A percentile compares a stretch with the other conserved stretches of the same genome.
These are phyloP conservation scores for Fraxinus albicans DNA, from an alignment of 305 asterid genomes.

Conservation along the genomic window DNA sequence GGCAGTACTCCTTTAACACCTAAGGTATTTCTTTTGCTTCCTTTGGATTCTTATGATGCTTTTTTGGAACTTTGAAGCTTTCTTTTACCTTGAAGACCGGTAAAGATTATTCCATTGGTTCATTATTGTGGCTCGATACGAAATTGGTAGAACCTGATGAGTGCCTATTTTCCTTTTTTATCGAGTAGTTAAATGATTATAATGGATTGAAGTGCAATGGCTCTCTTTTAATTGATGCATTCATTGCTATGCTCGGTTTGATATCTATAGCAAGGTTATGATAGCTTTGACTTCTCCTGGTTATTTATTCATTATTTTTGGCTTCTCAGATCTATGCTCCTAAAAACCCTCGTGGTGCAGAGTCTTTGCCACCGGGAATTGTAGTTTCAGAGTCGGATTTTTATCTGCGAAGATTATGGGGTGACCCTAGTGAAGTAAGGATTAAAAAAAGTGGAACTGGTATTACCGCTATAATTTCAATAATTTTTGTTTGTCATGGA, in stretches of 20 bases:
- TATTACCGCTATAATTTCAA: background rate
- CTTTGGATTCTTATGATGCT: slow-evolving; percentile 16
- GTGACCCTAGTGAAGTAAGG: slow-evolving; percentile 81
- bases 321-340: slow-evolving; percentile 66
- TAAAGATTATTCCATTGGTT: slow-evolving; percentile 3
- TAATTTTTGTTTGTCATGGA: background rate
- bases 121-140: background rate
- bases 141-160: background rate
- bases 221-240: slow-evolving; percentile 2
- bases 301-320: slow-evolving; percentile 6
- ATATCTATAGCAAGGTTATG: slow-evolving; percentile 6
- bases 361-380: slow-evolving; percentile 86
- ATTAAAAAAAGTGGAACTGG: slow-evolving; percentile 16
- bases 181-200: slow-evolving; percentile 12
- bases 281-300: background rate
- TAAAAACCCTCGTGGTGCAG: slow-evolving; percentile 85
- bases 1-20: slow-evolving; percentile 68
- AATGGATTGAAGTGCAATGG: slow-evolving; percentile 2
- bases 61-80: slow-evolving; percentile 12
- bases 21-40: slow-evolving; percentile 49
- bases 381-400: slow-evolving; percentile 81
- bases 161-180: slow-evolving; percentile 5
- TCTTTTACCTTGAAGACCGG: background rate
- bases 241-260: slow-evolving; percentile 11
- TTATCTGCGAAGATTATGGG: slow-evolving; percentile 82